These are phyloP conservation scores for Ilex asprella DNA, from an alignment of 257 asterid species.

Conservation along the genomic window DNA sequence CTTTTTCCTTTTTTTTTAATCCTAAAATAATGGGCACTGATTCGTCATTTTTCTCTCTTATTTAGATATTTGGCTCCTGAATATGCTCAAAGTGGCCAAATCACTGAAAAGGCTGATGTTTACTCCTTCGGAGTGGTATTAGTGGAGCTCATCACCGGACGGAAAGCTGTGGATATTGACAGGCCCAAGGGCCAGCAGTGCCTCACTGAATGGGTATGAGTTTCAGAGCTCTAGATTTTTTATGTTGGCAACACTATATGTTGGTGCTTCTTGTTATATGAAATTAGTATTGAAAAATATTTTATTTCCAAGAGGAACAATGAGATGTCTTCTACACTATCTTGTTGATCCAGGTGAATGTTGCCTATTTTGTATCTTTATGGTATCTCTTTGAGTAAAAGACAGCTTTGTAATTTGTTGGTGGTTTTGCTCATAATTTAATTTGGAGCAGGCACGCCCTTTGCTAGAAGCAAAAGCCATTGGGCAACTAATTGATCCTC, in stretches of 20 bases:
- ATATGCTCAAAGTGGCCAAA: conserved; percentile 77
- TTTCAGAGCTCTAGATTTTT: neutral
- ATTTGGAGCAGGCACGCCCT: conserved; percentile 61
- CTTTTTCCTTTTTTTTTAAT: neutral
- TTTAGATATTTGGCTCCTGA: conserved; percentile 76
- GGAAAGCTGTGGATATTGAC: conserved; percentile 70
- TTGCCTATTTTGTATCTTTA: neutral
- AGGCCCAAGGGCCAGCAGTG: conserved; percentile 82
- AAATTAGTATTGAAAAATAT: too few species aligned
- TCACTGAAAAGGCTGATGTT: conserved; percentile 74
- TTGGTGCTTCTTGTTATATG: neutral
- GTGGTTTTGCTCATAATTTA: neutral
- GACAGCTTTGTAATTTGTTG: neutral
- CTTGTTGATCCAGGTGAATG: neutral
- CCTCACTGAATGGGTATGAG: conserved; percentile 80
- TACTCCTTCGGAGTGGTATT: conserved; percentile 78
- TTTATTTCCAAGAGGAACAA: too few species aligned
- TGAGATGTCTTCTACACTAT: neutral
- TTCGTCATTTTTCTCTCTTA: neutral
- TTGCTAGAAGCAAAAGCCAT: conserved; percentile 45
- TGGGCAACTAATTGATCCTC: conserved; percentile 54
- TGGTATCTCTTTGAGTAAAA: neutral
- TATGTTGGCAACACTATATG: neutral
- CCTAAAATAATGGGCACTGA: neutral
- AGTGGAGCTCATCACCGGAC: conserved; percentile 72